Conservation (phyloP, 768 basidiomycete genomes). For the Hirschioporus abietinus region DNA sequence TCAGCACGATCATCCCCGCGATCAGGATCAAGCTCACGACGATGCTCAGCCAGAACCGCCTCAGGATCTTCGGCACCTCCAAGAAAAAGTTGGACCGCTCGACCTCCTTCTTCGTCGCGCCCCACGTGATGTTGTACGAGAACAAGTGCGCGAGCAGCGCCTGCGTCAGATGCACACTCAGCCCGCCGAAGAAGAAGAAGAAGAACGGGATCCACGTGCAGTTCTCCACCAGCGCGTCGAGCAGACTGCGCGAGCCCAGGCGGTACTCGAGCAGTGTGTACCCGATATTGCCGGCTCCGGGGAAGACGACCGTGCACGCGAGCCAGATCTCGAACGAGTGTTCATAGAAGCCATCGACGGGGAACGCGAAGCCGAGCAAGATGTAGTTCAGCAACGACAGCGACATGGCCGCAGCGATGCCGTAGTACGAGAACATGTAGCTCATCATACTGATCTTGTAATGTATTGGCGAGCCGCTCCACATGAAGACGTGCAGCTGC, state of each 20-base stretch:
- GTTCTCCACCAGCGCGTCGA: conserved; percentile 52
- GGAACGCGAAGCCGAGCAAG: conserved; percentile 54
- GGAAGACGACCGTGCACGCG: conserved; percentile 66
- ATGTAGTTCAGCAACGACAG: conserved; percentile 69
- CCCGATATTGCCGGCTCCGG: conserved; percentile 61
- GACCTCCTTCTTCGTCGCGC: conserved; percentile 72
- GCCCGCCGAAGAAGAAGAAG: conserved; percentile 55
- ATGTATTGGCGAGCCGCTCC: conserved; percentile 73
- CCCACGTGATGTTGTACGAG: conserved; percentile 55
- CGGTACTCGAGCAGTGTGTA: conserved; percentile 69
- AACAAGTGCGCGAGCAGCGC: conserved; percentile 53
- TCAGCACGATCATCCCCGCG: conserved; percentile 52
- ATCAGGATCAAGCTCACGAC: conserved; percentile 46
- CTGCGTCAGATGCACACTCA: conserved; percentile 46
- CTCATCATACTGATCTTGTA: conserved; percentile 80
- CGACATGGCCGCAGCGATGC: conserved; percentile 56
- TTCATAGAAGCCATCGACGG: conserved; percentile 67
- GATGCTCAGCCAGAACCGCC: conserved; percentile 70
- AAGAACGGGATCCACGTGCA: conserved; percentile 70
- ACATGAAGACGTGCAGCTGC: conserved; percentile 70
- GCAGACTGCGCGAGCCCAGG: conserved; percentile 48
- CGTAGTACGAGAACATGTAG: conserved; percentile 53
- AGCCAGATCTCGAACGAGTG: conserved; percentile 73
- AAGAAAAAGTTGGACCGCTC: conserved; percentile 87
- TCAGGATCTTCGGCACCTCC: conserved; percentile 79